Evolutionary conservation across 2,329 filamentous ascomycete species (phyloP).

Genomic region (Arthrinium phaeospermum): DNA sequence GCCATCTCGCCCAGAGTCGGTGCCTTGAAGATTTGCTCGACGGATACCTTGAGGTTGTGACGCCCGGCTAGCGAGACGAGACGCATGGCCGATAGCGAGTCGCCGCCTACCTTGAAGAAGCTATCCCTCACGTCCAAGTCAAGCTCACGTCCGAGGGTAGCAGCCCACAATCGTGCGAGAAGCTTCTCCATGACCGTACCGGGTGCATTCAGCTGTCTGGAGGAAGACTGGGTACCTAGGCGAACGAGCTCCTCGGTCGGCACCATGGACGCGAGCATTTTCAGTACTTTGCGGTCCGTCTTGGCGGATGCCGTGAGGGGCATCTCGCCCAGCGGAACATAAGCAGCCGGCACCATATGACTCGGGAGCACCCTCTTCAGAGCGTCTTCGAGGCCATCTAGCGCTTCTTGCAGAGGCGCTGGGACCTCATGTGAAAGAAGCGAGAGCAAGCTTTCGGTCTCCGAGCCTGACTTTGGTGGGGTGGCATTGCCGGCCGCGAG

Average conservation of each 20-base stretch:
- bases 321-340: slow-evolving; percentile 21
- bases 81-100: slow-evolving; percentile 42
- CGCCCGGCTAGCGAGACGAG: slow-evolving; percentile 34
- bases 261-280: slow-evolving; percentile 8
- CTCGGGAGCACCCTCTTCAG: slow-evolving; percentile 13
- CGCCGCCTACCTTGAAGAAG: slow-evolving; percentile 41
- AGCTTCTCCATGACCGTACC: slow-evolving; percentile 8
- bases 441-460: background rate
- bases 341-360: slow-evolving; percentile 23
- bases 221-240: background rate
- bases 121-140: background rate
- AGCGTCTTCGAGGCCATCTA: background rate
- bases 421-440: background rate
- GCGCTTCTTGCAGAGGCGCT: background rate
- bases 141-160: background rate
- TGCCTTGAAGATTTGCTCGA: background rate
- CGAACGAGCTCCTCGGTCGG: slow-evolving; percentile 8
- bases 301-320: slow-evolving; percentile 22
- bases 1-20: background rate
- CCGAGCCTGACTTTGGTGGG: background rate
- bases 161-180: background rate
- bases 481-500: background rate
- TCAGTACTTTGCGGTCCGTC: slow-evolving; percentile 24
- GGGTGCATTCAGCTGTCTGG: background rate
- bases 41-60: background rate